These are phyloP conservation scores for Mycena albidolilacea DNA, from an alignment of 768 basidiomycete genomes.

Conservation along the genomic window DNA sequence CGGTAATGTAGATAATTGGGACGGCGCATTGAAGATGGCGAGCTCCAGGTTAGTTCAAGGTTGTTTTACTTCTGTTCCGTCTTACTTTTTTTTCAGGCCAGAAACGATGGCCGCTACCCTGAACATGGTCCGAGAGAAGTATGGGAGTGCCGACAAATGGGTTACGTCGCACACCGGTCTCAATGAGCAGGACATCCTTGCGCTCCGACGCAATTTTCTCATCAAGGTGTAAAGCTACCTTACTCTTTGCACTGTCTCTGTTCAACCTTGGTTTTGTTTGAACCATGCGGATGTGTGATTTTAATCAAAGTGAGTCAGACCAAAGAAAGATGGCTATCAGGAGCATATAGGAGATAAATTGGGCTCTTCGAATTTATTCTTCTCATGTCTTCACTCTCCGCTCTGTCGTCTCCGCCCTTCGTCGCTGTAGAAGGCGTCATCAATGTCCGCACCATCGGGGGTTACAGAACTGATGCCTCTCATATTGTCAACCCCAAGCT, in stretches of 20 bases:
- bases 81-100: slow-evolving; percentile 44
- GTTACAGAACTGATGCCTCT: slow-evolving; percentile 35
- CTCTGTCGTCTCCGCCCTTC: slow-evolving; percentile 52
- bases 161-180: slow-evolving; percentile 49
- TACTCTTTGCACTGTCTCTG: not conserved
- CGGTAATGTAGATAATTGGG: slow-evolving; percentile 51
- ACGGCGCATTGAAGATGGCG: slow-evolving; percentile 53
- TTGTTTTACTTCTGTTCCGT: not conserved
- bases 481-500: slow-evolving; percentile 46
- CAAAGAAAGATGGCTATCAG: slow-evolving; percentile 14
- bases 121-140: slow-evolving; percentile 51
- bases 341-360: not conserved
- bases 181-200: slow-evolving; percentile 47
- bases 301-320: slow-evolving; percentile 13
- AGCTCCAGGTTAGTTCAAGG: slow-evolving; percentile 49
- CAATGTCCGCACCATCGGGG: slow-evolving; percentile 56
- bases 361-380: not conserved
- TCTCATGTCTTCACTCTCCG: slow-evolving; percentile 10
- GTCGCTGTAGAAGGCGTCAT: slow-evolving; percentile 55
- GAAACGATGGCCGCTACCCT: slow-evolving; percentile 53
- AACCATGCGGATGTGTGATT: not conserved
- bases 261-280: not conserved
- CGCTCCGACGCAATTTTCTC: slow-evolving; percentile 24
- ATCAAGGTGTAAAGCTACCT: slow-evolving; percentile 8
- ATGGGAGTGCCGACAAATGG: slow-evolving; percentile 55